phyloP scores from a whole-genome alignment of 2,329 filamentous ascomycete genomes.

The Sarocladium kiliense region DNA sequence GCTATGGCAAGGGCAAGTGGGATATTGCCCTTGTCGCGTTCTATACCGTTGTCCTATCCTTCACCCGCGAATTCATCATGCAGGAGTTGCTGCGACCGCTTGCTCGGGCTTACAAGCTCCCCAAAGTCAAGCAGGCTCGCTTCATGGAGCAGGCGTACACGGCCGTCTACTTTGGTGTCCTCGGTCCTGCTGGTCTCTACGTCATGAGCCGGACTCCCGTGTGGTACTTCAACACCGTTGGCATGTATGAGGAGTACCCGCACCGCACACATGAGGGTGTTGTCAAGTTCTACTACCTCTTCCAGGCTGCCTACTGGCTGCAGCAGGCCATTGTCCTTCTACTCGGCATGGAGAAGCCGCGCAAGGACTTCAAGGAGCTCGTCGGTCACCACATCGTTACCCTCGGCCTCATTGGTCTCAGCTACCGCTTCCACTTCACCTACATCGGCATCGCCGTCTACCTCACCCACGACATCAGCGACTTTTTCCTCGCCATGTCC shows the following conservation, averaged over 20 bases:
- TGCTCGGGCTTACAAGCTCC: slow-evolving; percentile 65
- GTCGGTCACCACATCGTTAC: slow-evolving; percentile 90
- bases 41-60: slow-evolving; percentile 84
- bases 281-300: slow-evolving; percentile 95
- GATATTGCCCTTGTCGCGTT: slow-evolving; percentile 85
- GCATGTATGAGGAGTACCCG: slow-evolving; percentile 86
- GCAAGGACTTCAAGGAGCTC: slow-evolving; percentile 93
- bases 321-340: slow-evolving; percentile 88
- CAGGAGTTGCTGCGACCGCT: slow-evolving; percentile 78
- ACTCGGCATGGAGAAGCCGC: slow-evolving; percentile 83
- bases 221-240: slow-evolving; percentile 90
- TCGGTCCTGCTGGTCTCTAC: slow-evolving; percentile 79
- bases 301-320: slow-evolving; percentile 92
- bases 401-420: slow-evolving; percentile 73
- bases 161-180: slow-evolving; percentile 78
- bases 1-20: slow-evolving; percentile 85
- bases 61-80: slow-evolving; percentile 95
- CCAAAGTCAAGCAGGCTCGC: slow-evolving; percentile 73
- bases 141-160: slow-evolving; percentile 98
- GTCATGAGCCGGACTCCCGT: slow-evolving; percentile 89
- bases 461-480: slow-evolving; percentile 88
- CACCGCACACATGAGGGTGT: slow-evolving; percentile 72
- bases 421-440: slow-evolving; percentile 95
- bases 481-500: slow-evolving; percentile 92
- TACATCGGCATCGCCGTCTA: slow-evolving; percentile 93